Evolutionary conservation across 257 asterid genomes (phyloP).

Genomic region (Solanum neorickii): DNA sequence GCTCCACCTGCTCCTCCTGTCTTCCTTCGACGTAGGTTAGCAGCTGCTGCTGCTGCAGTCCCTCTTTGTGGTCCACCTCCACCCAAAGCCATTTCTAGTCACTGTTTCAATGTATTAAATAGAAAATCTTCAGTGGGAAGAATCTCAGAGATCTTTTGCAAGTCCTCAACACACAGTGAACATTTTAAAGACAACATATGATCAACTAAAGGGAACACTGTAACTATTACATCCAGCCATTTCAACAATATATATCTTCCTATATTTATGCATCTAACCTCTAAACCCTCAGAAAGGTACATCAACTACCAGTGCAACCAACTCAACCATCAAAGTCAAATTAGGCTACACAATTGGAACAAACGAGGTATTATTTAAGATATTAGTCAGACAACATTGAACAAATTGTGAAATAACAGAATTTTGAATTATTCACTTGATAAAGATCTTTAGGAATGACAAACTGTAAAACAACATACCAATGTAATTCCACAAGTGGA

Average conservation of each 20-base stretch:
- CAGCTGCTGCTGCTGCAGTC: constrained; percentile 7
- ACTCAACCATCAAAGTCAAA: background rate
- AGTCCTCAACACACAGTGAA: background rate
- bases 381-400: background rate
- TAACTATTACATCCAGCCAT: background rate
- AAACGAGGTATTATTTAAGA: background rate
- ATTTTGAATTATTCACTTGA: background rate
- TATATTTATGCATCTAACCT: background rate
- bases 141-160: background rate
- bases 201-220: background rate
- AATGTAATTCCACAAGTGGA: background rate
- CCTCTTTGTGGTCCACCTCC: constrained; percentile 10
- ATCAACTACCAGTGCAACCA: background rate
- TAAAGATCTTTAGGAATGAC: background rate
- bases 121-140: background rate
- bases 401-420: background rate
- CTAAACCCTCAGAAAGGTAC: background rate
- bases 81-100: constrained; percentile 5
- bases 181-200: background rate
- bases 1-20: background rate
- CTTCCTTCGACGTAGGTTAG: constrained; percentile 7
- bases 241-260: background rate
- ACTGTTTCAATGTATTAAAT: background rate
- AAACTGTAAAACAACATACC: background rate
- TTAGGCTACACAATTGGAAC: background rate